These are phyloP conservation scores for Yarrowia sp. DNA, from an alignment of 805 yeast genomes.

Conservation along the genomic window DNA sequence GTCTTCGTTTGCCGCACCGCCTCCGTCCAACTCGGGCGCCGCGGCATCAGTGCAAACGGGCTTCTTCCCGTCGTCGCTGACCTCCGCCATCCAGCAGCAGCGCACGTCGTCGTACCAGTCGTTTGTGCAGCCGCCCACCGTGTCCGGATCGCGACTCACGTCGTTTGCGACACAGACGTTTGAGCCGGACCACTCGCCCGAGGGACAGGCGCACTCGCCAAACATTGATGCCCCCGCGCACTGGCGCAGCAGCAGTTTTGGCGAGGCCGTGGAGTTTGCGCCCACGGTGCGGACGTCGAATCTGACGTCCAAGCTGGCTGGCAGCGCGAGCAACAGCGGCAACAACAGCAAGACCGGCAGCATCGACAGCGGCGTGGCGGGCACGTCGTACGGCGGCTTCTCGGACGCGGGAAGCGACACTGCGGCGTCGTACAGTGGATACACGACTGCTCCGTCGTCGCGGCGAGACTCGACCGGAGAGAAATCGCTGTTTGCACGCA, in stretches of 20 bases:
- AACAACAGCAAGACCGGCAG: not conserved
- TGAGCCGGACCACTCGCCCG: constrained; percentile 22
- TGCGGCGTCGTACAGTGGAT: constrained; percentile 11
- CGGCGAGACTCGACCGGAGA: constrained; percentile 23
- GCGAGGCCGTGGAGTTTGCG: constrained; percentile 12
- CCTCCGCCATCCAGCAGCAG: constrained; percentile 29
- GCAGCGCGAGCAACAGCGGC: constrained; percentile 38
- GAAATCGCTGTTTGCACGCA: constrained; percentile 28
- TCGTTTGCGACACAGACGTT: constrained; percentile 23
- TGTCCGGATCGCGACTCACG: constrained; percentile 17
- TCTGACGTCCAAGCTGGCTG: constrained; percentile 27
- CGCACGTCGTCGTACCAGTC: constrained; percentile 26
- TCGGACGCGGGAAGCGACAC: not conserved
- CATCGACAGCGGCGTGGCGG: not conserved
- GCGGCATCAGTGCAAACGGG: constrained; percentile 29
- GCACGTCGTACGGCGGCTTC: not conserved
- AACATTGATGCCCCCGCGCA: constrained; percentile 19
- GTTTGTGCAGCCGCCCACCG: constrained; percentile 14
- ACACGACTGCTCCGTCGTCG: constrained; percentile 15
- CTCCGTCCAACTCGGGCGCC: not conserved
- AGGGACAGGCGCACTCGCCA: constrained; percentile 16
- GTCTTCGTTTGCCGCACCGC: not conserved
- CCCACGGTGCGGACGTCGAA: constrained; percentile 2
- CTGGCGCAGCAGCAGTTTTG: constrained; percentile 4
- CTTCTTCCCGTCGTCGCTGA: constrained; percentile 37